Percentiles rank a stretch among this genome's conserved stretches.
Evolutionary conservation across 164 flowering plant species (phyloP).

Genomic region (Warburgia ugandensis): DNA sequence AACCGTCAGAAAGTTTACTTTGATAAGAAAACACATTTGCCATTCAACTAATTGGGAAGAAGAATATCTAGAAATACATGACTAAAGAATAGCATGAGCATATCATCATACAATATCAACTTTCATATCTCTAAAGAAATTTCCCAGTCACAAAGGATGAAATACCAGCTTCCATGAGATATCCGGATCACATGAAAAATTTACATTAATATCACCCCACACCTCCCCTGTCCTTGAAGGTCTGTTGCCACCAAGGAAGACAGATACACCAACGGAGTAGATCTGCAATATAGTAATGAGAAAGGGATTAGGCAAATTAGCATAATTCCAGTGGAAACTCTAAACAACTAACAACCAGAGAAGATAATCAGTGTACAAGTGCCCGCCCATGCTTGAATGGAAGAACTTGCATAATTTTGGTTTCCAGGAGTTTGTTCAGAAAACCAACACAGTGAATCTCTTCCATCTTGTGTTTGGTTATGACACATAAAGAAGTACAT

Average conservation of each 20-base stretch:
- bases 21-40: not conserved
- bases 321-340: too few relatives aligned
- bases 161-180: constrained; percentile 69
- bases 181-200: constrained; percentile 92
- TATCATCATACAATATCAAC: too few relatives aligned
- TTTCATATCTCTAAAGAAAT: too few relatives aligned
- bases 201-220: constrained; percentile 87
- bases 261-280: constrained; percentile 87
- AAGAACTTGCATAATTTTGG: constrained; percentile 82
- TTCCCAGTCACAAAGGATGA: too few relatives aligned
- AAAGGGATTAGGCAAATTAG: too few relatives aligned
- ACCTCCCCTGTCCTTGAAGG: constrained; percentile 82
- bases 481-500: not conserved
- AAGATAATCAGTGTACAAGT: not conserved
- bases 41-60: too few relatives aligned
- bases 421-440: constrained; percentile 84
- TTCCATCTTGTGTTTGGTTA: constrained; percentile 49
- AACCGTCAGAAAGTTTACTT: constrained; percentile 34
- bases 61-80: too few relatives aligned
- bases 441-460: constrained; percentile 85
- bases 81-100: too few relatives aligned
- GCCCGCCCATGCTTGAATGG: constrained; percentile 99
- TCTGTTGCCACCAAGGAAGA: constrained; percentile 90
- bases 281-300: constrained; percentile 39
- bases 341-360: not conserved